Base-by-base conservation (phyloP, 2,329 filamentous ascomycete species). In the Gnomoniopsis sp. region DNA sequence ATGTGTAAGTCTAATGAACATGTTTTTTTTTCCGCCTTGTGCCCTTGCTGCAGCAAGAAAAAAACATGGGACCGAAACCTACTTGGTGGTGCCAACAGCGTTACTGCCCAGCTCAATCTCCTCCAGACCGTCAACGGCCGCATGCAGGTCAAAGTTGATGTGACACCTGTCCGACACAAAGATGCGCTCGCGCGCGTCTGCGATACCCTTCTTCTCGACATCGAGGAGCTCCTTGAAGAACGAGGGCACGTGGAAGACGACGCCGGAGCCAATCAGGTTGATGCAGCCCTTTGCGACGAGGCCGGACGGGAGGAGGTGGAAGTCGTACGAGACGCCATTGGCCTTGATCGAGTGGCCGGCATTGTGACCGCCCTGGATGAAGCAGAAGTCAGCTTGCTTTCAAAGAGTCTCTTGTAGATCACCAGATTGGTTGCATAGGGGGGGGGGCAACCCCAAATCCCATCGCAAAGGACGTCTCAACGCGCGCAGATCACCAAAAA, bases 281-380 rank as follows among this genome's bases (percentile, higher is more conserved):
- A 85, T 21, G 71, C 84, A 89, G 47, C 77, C 76, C 7, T 88
- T 86, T 69, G 88, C 90, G 64, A 93, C 79, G 61, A 93, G 81
- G 60, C 90, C 90, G 57, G 85, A 89, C 23, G 87, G 83, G 52
- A 88, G 74, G 60, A 89, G 80, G 70, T 88, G 83, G 64, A 84
- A 83, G 72, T 49, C 47, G 15, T 57, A 57, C 22, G 54, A 57
- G 6, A 57, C 47, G 26, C 54, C 54, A 15, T 50, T n/a, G 3
- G 54, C 48, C 33, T 47, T 52, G 30, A 76, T 75, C 33, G 79
- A 82, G 65, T 82, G 79, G 30, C 80, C 80, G 12, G 83, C 84
- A 72, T 86, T 86, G 72, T 86, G 84, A 53, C 84, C 84, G 57
- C 83, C 48, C 36, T 36, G 4, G 15, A n/a, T 26, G 21, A 23